Base-by-base conservation (phyloP, 306 rosid genomes). In the Malus sieversii region DNA sequence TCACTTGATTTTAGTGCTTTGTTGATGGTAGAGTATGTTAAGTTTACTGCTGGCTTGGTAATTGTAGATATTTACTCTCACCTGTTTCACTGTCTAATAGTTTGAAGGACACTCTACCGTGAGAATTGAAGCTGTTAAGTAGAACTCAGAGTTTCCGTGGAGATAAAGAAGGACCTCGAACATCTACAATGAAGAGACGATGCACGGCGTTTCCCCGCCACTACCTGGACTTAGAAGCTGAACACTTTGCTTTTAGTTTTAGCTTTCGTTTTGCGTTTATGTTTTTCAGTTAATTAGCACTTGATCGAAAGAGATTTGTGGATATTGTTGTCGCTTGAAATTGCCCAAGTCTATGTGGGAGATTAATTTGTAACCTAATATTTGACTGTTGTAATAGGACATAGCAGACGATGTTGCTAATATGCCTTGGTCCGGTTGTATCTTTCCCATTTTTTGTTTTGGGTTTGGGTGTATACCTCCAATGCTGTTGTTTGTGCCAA, bases 311-410 rank as follows among this genome's bases (percentile, higher is more conserved):
- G 48, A 74, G 73, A 85, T 82, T 76, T 79, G 77, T 72, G 85
- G 87, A 83, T 90, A 78, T 81, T 92, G 92, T 92, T 84, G 78
- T 93, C 87, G 83, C 92, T 81, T 87, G 87, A 87, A 86, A 86
- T 85, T 87, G 75, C 83, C 83, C 83, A 76, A 76, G 95, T 86
- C 85, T 83, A 82, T 92, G 84, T 85, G 82, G 84, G 84, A 82
- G 90, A 88, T 82, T 87, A 33, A 81, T 82, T 84, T 72, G 85
- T 77, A 82, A 61, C 79, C 80, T 81, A 65, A 67, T 87, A 79
- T 87, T 82, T 89, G 87, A 83, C 80, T 85, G 78, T 82, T 90
- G 95, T 89, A 90, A 52, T 89, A 89, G 97, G 93, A 82, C 85
- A 80, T 86, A 86, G 90, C 80, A 72, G 84, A 85, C 85, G 94